phyloP scores from a whole-genome alignment of 306 rosid genomes.

The Senna siamea region DNA sequence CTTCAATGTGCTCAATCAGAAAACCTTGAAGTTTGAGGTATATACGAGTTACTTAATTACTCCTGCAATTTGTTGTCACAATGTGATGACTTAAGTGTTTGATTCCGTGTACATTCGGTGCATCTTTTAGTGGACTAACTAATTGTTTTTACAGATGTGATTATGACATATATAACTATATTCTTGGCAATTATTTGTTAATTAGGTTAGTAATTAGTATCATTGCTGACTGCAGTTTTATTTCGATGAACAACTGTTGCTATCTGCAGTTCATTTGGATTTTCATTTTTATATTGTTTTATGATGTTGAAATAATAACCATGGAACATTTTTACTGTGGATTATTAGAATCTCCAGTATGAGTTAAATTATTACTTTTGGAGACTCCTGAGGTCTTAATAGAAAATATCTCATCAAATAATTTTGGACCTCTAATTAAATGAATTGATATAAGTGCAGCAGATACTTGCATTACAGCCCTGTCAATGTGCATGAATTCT shows the following conservation, averaged over 20 bases:
- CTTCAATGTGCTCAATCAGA: conserved; percentile 61
- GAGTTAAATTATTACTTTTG: conserved; percentile 12
- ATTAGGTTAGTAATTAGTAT: conserved; percentile 1
- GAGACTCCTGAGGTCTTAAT: not conserved
- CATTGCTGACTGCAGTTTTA: conserved; percentile 6
- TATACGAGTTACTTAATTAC: conserved; percentile 21
- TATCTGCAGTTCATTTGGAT: conserved; percentile 8
- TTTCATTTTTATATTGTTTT: no score
- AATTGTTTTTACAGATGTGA: not conserved
- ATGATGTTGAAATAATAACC: no score
- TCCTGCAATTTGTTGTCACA: not conserved
- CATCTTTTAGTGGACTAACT: no score
- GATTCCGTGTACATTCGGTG: no score
- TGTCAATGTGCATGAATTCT: conserved; percentile 2
- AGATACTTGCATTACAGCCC: not conserved
- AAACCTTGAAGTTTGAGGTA: conserved; percentile 60
- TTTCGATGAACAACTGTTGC: not conserved
- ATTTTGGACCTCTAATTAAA: conserved; percentile 25
- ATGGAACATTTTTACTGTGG: conserved; percentile 20
- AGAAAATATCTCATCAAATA: conserved; percentile 8
- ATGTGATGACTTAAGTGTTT: conserved; percentile 1
- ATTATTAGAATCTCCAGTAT: conserved; percentile 8
- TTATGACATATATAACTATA: not conserved
- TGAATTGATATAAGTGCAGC: not conserved
- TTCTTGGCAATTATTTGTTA: not conserved